Evolutionary conservation across 1,284 basidiomycete species (phyloP).

Genomic region (Paramarasmius palmivorus): DNA sequence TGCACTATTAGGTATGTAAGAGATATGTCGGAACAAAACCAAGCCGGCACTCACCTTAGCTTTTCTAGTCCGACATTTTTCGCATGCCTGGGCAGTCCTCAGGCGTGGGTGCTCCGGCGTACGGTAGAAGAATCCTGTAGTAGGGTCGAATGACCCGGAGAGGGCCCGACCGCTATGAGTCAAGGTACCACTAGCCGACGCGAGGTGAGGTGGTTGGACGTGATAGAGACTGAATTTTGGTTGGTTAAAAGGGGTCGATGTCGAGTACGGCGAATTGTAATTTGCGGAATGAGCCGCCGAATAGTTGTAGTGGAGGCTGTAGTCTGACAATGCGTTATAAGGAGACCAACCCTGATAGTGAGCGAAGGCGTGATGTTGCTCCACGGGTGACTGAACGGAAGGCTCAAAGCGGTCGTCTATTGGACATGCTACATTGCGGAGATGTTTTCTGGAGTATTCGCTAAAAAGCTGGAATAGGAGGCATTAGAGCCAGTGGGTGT

Average conservation of each 20-base stretch:
- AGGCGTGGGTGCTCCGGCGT: slow-evolving; percentile 60
- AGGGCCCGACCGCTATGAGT: neutral
- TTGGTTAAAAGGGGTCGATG: too few species aligned
- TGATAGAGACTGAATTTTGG: neutral
- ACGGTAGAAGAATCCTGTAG: slow-evolving; percentile 60
- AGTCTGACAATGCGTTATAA: too few species aligned
- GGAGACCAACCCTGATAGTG: too few species aligned
- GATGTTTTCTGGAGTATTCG: neutral
- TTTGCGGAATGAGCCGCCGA: too few species aligned
- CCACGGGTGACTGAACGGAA: too few species aligned
- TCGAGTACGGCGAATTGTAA: too few species aligned
- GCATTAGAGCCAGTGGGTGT: neutral
- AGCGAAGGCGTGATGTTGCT: too few species aligned
- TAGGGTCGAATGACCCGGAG: slow-evolving; percentile 60
- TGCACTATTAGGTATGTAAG: slow-evolving; percentile 40
- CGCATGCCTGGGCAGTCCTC: slow-evolving; percentile 62
- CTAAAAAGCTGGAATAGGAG: neutral
- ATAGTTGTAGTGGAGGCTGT: too few species aligned
- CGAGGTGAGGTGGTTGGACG: too few species aligned
- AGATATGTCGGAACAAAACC: neutral
- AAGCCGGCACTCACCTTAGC: slow-evolving; percentile 49
- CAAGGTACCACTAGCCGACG: too few species aligned
- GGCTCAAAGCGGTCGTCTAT: too few species aligned
- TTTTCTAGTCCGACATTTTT: slow-evolving; percentile 62
- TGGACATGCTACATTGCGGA: too few species aligned